Evolutionary conservation across 2,329 filamentous ascomycete genomes (phyloP).

Genomic region (Trichoderma afroharzianum): DNA sequence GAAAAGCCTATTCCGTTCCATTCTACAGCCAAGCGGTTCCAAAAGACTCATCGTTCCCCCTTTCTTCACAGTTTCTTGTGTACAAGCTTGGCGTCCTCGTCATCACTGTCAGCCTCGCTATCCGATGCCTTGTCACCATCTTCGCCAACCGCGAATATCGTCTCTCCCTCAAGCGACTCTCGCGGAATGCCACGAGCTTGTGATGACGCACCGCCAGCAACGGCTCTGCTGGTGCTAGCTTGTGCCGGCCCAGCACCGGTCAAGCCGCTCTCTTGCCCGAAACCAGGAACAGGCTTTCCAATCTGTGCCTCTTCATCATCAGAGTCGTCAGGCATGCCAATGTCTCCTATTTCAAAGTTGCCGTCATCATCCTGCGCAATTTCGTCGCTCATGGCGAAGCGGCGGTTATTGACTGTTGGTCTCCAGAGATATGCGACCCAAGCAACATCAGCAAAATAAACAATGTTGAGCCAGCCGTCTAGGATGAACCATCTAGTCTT

Average conservation of each 20-base stretch:
- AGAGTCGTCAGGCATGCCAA: conserved; percentile 69
- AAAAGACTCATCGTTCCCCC: not conserved
- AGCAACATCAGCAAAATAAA: conserved; percentile 89
- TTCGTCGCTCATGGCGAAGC: conserved; percentile 99
- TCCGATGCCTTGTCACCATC: conserved; percentile 79
- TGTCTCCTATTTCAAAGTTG: conserved; percentile 87
- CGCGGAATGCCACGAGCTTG: conserved; percentile 41
- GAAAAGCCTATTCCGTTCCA: not conserved
- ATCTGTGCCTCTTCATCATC: conserved; percentile 54
- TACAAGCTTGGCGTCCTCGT: conserved; percentile 44
- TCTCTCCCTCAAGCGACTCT: conserved; percentile 75
- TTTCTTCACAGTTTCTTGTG: conserved; percentile 37
- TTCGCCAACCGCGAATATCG: conserved; percentile 92
- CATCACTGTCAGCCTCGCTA: conserved; percentile 46
- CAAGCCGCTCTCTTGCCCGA: conserved; percentile 26
- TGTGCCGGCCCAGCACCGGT: conserved; percentile 25
- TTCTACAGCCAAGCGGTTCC: conserved; percentile 8
- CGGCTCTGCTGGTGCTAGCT: conserved; percentile 18
- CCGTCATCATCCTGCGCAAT: conserved; percentile 98
- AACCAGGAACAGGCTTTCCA: conserved; percentile 34
- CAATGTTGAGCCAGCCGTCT: conserved; percentile 94
- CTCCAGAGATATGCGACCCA: conserved; percentile 96
- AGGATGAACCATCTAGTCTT: conserved; percentile 96
- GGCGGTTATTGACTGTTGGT: conserved; percentile 91
- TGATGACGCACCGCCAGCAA: conserved; percentile 19